phyloP scores from a whole-genome alignment of 371 early-diverging fungal species.

The Rhizopus microsporus region DNA sequence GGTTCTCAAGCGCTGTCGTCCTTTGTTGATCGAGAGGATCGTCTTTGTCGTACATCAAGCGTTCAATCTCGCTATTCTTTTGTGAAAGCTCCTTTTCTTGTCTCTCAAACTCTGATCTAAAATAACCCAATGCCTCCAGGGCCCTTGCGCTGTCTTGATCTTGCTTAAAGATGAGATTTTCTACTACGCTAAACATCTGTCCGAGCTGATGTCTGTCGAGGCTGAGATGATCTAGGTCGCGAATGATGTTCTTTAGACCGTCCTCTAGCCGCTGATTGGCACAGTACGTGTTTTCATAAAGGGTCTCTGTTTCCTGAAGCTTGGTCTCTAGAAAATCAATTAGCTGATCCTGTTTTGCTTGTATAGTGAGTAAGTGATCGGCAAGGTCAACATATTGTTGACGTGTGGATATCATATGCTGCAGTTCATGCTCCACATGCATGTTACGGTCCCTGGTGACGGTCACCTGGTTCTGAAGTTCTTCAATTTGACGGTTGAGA shows the following conservation, averaged over 20 bases:
- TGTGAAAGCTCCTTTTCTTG: background rate
- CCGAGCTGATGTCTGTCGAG: background rate
- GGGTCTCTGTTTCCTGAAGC: background rate
- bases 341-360: slow-evolving; percentile 2
- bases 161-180: background rate
- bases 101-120: background rate
- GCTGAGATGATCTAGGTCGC: background rate
- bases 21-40: background rate
- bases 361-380: background rate
- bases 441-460: slow-evolving; percentile 13
- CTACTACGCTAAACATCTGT: background rate
- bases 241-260: background rate
- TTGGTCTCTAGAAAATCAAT: slow-evolving; percentile 1
- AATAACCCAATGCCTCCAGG: background rate
- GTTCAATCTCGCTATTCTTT: background rate
- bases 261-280: background rate
- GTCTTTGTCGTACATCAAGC: background rate
- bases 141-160: background rate
- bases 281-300: background rate
- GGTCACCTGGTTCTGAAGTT: slow-evolving; percentile 23
- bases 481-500: slow-evolving; percentile 19
- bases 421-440: slow-evolving; percentile 18
- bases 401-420: background rate
- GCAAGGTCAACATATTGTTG: background rate
- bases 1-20: slow-evolving; percentile 8